Base-by-base conservation (phyloP, 306 rosid genomes). In the Argentina anserina region DNA sequence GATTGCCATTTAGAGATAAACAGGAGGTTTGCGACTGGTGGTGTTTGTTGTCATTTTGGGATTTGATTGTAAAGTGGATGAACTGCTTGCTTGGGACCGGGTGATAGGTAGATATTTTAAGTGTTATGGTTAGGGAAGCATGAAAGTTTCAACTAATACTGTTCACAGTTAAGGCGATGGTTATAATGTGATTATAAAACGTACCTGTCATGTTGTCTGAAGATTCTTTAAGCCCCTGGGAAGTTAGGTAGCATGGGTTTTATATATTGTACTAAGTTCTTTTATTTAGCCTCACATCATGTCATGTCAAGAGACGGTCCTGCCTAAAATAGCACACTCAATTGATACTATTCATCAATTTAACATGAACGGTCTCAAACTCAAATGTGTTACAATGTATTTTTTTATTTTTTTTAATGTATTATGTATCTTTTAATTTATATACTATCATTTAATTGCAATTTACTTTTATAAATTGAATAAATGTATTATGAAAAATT, bases 61-160 rank as follows among this genome's bases (percentile, higher is more conserved):
- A n/a, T 65, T 53, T 14, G 29, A 13, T 12, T 13, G 17, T 26
- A 9, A 0, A 25, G 17, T 11, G 34, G 59, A 58, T 80, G 77
- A 71, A 47, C 47, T 4, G 20, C 42, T 34, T 52, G 69, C 47
- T 64, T 64, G 72, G 75, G 41, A 45, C 45, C 36, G 11, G 9
- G 2, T n/a, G 40, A 34, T 20, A 31, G 43, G 79, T 43, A 14
- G 42, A 60, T 61, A 3, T 37, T n/a, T 37, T n/a, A 42, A 15
- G 67, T 12, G 52, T 29, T 26, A 25, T 55, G 25, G 34, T 41
- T 14, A 28, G n/a, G 21, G 39, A 43, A 9, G 15, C 17, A 17
- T 7, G 25, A 18, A 67, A 43, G 4, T 65, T 40, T 23, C 36
- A 65, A 40, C n/a, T 37, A 41, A 6, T 13, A 23, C 11, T 13